A percentile compares a stretch with the other conserved stretches of the same genome.
phyloP scores from a whole-genome alignment of 441 rosid species.

The Pelargonium australe region DNA sequence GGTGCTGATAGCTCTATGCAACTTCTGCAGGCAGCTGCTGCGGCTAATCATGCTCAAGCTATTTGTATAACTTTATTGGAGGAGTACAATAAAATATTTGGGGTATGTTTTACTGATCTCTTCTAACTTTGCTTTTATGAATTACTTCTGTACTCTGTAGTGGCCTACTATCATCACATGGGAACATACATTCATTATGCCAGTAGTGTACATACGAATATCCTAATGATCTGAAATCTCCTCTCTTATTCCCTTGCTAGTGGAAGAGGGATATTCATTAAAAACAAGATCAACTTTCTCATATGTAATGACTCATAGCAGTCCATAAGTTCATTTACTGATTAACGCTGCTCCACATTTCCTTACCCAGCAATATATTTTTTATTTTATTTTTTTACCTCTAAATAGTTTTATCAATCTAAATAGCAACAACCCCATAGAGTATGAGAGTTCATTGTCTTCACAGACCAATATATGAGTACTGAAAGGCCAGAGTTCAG shows the following conservation, averaged over 20 bases:
- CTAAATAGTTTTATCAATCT: neutral
- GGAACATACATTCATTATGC: neutral
- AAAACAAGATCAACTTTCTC: neutral
- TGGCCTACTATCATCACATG: neutral
- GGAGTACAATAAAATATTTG: constrained; percentile 76
- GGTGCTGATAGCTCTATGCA: constrained; percentile 93
- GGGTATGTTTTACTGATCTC: constrained; percentile 48
- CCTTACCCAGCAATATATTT: neutral
- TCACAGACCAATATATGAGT: neutral
- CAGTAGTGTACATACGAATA: neutral
- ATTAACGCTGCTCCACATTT: neutral
- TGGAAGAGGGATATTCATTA: neutral
- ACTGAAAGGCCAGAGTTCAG: constrained; percentile 1
- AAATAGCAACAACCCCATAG: constrained; percentile 1
- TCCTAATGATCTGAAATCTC: constrained; percentile 7
- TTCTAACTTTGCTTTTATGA: neutral
- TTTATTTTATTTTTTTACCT: neutral
- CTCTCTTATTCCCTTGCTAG: neutral
- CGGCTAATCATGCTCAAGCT: constrained; percentile 99
- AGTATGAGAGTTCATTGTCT: neutral
- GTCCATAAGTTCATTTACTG: neutral
- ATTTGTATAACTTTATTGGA: constrained; percentile 86
- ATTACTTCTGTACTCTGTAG: neutral
- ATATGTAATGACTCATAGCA: neutral
- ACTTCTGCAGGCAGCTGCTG: constrained; percentile 97